Conservation (phyloP, 1,284 basidiomycete genomes). For the Cutaneotrichosporon sp. region DNA sequence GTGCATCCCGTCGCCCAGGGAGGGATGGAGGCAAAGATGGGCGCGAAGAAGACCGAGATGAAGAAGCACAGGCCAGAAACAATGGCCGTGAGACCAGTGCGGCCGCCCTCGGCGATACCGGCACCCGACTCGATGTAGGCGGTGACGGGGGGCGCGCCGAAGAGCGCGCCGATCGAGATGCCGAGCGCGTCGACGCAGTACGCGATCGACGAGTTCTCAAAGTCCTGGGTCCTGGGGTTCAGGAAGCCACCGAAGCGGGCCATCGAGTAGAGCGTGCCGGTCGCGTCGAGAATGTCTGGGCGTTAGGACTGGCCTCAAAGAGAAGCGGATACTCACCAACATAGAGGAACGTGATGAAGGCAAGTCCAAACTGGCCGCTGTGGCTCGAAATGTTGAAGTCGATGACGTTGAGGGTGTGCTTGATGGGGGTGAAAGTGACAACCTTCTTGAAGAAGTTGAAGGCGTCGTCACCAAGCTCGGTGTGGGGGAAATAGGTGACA, state of each 20-base stretch:
- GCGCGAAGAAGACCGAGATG: conserved; percentile 83
- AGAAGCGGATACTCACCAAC: conserved; percentile 60
- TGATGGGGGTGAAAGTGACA: conserved; percentile 53
- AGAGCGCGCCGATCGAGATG: conserved; percentile 55
- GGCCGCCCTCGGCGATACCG: conserved; percentile 70
- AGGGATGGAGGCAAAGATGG: conserved; percentile 85
- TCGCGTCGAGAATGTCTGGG: conserved; percentile 62
- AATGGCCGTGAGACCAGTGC: conserved; percentile 81
- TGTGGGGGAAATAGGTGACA: conserved; percentile 83
- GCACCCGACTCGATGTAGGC: conserved; percentile 65
- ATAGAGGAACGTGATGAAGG: conserved; percentile 67
- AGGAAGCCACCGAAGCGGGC: conserved; percentile 87
- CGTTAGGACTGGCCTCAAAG: conserved; percentile 57
- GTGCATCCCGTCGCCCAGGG: conserved; percentile 87
- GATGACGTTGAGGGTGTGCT: conserved; percentile 22
- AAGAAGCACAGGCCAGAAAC: conserved; percentile 78
- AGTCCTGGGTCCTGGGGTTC: conserved; percentile 80
- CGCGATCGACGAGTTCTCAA: conserved; percentile 80
- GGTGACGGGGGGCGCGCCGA: conserved; percentile 85
- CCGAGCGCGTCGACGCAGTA: conserved; percentile 64
- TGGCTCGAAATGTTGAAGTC: conserved; percentile 19
- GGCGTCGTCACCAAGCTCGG: conserved; percentile 64
- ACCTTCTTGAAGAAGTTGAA: conserved; percentile 88
- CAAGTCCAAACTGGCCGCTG: conserved; percentile 23
- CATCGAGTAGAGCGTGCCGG: conserved; percentile 85